Evolutionary conservation across 2,329 filamentous ascomycete genomes (phyloP), one percentile per base, ranked within the genome.

Genomic region (Clarireedia sp.): DNA sequence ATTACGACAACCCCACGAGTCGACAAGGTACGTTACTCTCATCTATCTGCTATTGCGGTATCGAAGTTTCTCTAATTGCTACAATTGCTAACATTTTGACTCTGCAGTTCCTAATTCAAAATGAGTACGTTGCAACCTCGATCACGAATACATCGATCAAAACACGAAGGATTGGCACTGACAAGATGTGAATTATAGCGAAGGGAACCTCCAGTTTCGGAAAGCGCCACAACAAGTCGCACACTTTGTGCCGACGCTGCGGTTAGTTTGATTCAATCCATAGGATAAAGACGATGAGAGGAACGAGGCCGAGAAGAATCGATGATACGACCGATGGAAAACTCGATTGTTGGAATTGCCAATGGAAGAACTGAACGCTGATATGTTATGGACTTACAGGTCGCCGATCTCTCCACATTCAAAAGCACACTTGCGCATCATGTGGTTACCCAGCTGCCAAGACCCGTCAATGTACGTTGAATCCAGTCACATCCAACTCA

Each of bases 371-470:
- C 48, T 40, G 33, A 23, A 40, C 17, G 59, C 66, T 69, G 63
- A 69, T 60, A 48, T 57, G 29, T n/a, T 37, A 19, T 48, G 51
- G 19, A 14, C 24, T 48, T 33, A 41, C 70, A 95, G 90, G 92
- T 79, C 87, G 89, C 75, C 91, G 94, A 75, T 96, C 94, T 72
- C 86, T 96, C 78, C 94, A 99, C 87, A 86, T 97, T 80, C 94
- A 99, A 83, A 99, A 99, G 89, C 87, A 96, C 79, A 95, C 90
- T 74, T 99, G 94, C 82, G 77, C 92, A 69, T 80, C 80, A 66
- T 99, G 94, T 83, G 94, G 91, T 75, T 99, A 96, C 81, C 94
- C 94, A 74, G 80, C 90, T 74, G 94, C 94, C 77, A 96, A 95
- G 86, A 91, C 82, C 77, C 86, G 94, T 77, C 95, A 96, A 86